A percentile compares a stretch with the other conserved stretches of the same genome.
Conservation (phyloP, 768 basidiomycete genomes). For the Dioszegia crocea region DNA sequence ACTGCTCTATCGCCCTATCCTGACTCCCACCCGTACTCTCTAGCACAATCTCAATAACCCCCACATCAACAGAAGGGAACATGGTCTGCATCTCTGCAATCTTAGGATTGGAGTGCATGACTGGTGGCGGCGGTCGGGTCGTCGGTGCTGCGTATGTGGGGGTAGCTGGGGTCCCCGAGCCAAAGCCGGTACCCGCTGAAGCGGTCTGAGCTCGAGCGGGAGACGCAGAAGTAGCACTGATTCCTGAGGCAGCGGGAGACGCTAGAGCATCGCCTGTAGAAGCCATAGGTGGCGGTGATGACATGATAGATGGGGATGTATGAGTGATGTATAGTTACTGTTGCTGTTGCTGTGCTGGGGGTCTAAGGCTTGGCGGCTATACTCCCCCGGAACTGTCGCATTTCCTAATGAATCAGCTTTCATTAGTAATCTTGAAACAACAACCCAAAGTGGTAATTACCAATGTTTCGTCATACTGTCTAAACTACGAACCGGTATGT, state of each 20-base stretch:
- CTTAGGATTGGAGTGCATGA: slow-evolving; percentile 12
- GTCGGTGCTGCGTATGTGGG: neutral
- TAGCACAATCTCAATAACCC: slow-evolving; percentile 46
- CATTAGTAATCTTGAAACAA: too few species aligned
- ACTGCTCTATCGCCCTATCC: slow-evolving; percentile 47
- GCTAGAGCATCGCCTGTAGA: too few species aligned
- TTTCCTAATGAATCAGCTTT: too few species aligned
- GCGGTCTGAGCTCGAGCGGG: neutral
- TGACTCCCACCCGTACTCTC: slow-evolving; percentile 40
- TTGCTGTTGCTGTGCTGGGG: too few species aligned
- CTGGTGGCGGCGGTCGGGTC: neutral
- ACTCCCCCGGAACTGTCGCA: too few species aligned
- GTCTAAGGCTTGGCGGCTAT: too few species aligned
- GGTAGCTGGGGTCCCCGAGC: neutral
- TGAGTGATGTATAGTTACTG: too few species aligned
- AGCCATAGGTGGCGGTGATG: neutral
- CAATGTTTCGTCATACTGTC: too few species aligned
- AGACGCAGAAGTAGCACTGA: too few species aligned
- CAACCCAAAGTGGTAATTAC: too few species aligned
- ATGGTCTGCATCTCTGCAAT: slow-evolving; percentile 36
- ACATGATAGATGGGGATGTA: neutral
- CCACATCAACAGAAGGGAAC: slow-evolving; percentile 45
- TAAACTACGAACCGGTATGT: too few species aligned
- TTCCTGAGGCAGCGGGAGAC: too few species aligned
- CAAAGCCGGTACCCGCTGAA: neutral